Percentiles rank a stretch among this genome's conserved stretches.
These are phyloP conservation scores for Pilasporangium apinafurcum DNA, from an alignment of 352 stramenopile genomes.

Conservation along the genomic window DNA sequence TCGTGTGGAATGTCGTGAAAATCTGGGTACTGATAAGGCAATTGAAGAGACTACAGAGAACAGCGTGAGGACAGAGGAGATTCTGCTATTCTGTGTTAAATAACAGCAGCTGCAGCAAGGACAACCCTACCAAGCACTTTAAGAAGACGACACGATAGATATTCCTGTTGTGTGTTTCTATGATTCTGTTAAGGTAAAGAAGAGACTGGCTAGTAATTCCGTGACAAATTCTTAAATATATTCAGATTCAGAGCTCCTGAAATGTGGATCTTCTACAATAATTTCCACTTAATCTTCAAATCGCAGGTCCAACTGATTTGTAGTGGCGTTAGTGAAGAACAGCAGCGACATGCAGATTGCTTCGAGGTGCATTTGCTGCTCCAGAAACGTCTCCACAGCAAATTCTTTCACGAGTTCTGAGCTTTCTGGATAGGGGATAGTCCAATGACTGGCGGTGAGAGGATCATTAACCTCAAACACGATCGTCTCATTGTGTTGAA, in stretches of 20 bases:
- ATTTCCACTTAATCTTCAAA: conserved; percentile 40
- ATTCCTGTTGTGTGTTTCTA: too few relatives aligned
- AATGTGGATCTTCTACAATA: not conserved
- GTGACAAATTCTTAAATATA: too few relatives aligned
- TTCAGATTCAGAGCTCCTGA: not conserved
- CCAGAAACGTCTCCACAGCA: conserved; percentile 34
- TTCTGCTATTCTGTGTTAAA: too few relatives aligned
- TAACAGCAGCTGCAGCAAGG: too few relatives aligned
- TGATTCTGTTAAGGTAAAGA: too few relatives aligned
- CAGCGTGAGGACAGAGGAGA: too few relatives aligned
- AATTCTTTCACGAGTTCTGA: conserved; percentile 47
- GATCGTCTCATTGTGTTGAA: conserved; percentile 12
- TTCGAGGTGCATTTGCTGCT: conserved; percentile 62
- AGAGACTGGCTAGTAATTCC: too few relatives aligned
- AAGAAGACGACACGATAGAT: too few relatives aligned
- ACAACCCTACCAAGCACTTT: too few relatives aligned
- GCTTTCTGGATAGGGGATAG: conserved; percentile 43
- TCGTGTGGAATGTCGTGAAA: too few relatives aligned
- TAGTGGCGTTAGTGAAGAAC: conserved; percentile 20
- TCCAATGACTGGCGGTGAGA: conserved; percentile 9
- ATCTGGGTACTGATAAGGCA: too few relatives aligned
- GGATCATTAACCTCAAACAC: conserved; percentile 39
- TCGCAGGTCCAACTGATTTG: conserved; percentile 20
- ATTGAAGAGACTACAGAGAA: too few relatives aligned
- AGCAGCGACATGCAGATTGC: conserved; percentile 43